phyloP scores from a whole-genome alignment of 805 yeast species.

The Candida schatavii region DNA sequence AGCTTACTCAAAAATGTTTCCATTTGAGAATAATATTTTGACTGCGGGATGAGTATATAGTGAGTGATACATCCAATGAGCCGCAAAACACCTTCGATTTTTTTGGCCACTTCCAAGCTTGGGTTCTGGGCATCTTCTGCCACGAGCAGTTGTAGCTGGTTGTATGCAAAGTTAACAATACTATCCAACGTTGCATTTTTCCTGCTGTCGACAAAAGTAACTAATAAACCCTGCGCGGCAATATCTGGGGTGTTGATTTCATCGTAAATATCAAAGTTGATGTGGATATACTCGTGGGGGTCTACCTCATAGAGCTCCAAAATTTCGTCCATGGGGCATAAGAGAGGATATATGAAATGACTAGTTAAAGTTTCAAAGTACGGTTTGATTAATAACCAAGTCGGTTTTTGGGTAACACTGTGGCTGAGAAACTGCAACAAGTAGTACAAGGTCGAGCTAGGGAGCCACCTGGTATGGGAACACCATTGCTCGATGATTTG shows the following conservation, averaged over 20 bases:
- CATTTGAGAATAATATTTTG: constrained; percentile 58
- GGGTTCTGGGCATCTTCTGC: constrained; percentile 21
- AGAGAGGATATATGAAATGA: constrained; percentile 71
- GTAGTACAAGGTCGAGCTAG: constrained; percentile 61
- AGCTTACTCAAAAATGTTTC: constrained; percentile 61
- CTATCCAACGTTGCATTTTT: constrained; percentile 57
- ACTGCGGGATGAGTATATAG: constrained; percentile 50
- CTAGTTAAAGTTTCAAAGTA: constrained; percentile 62
- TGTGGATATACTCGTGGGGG: constrained; percentile 83
- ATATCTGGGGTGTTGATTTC: constrained; percentile 64
- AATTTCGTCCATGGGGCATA: constrained; percentile 66
- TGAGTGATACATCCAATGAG: constrained; percentile 72
- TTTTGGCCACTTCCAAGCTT: constrained; percentile 48
- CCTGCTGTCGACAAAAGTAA: constrained; percentile 69
- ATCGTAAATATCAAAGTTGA: constrained; percentile 56
- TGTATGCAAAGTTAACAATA: constrained; percentile 58
- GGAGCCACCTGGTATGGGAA: constrained; percentile 61
- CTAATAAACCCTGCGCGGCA: constrained; percentile 73
- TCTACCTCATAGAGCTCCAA: constrained; percentile 79
- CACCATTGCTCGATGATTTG: constrained; percentile 75
- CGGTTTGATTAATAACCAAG: constrained; percentile 69
- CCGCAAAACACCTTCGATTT: constrained; percentile 77
- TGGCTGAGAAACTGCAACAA: constrained; percentile 54
- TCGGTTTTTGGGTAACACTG: constrained; percentile 47
- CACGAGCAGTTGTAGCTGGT: constrained; percentile 35